These are phyloP conservation scores for Candida anglica DNA, from an alignment of 805 yeast species.

Conservation along the genomic window DNA sequence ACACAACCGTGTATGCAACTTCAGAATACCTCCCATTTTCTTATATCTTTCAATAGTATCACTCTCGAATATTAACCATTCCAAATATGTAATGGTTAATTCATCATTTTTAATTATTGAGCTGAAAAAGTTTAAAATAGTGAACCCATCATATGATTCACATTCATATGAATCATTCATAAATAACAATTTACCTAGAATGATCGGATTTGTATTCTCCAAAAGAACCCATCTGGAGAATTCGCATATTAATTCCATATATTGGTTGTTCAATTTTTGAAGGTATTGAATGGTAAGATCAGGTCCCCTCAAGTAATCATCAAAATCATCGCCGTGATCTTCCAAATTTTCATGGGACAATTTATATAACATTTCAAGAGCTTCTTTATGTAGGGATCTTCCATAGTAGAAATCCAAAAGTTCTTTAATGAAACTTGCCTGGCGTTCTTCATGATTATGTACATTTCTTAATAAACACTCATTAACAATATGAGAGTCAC, in stretches of 20 bases:
- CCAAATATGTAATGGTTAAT: slow-evolving; percentile 40
- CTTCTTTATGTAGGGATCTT: slow-evolving; percentile 58
- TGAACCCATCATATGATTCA: slow-evolving; percentile 49
- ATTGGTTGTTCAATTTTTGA: slow-evolving; percentile 46
- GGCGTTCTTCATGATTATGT: slow-evolving; percentile 11
- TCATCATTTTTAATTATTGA: slow-evolving; percentile 15
- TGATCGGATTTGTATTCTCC: slow-evolving; percentile 11
- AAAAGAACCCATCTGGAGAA: slow-evolving; percentile 52
- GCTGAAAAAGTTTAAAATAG: slow-evolving; percentile 52
- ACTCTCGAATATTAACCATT: slow-evolving; percentile 37
- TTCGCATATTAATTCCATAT: slow-evolving; percentile 53
- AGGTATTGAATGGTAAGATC: slow-evolving; percentile 52
- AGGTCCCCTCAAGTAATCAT: slow-evolving; percentile 33
- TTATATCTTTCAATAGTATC: slow-evolving; percentile 19
- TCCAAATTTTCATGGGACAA: slow-evolving; percentile 15
- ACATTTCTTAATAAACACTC: slow-evolving; percentile 41
- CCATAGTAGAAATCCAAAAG: slow-evolving; percentile 74
- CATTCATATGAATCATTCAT: slow-evolving; percentile 61
- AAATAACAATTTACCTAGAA: slow-evolving; percentile 46
- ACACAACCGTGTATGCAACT: slow-evolving; percentile 32
- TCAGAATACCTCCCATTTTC: slow-evolving; percentile 13
- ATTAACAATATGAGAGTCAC: slow-evolving; percentile 64
- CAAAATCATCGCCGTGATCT: slow-evolving; percentile 14
- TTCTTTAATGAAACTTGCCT: slow-evolving; percentile 50
- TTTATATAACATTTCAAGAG: slow-evolving; percentile 55